Conservation (phyloP, 495 filamentous ascomycete genomes). For the Talaromyces borbonicus region DNA sequence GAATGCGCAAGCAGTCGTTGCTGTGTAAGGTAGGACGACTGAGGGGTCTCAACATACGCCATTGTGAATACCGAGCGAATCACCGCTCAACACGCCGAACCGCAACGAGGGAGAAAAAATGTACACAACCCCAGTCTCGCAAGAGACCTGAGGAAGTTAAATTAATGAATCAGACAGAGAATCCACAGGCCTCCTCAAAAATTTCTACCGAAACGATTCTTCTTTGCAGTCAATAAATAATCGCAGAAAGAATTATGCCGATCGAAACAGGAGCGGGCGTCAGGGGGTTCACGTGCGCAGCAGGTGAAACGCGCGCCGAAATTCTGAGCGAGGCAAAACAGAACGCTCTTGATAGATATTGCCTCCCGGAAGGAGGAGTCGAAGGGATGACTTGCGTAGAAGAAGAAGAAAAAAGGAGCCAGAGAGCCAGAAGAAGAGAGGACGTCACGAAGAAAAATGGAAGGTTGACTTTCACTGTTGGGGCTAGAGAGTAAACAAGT, state of each 20-base stretch:
- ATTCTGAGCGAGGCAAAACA: not conserved
- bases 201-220: not conserved
- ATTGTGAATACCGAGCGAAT: constrained; percentile 22
- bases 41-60: too few relatives aligned
- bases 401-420: too few relatives aligned
- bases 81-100: constrained; percentile 3
- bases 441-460: not conserved
- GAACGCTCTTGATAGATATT: not conserved
- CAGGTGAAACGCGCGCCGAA: constrained; percentile 5
- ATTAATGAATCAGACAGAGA: not conserved
- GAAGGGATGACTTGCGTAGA: too few relatives aligned
- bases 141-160: constrained; percentile 16
- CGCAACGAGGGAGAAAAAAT: constrained; percentile 5
- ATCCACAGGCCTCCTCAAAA: too few relatives aligned
- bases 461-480: not conserved
- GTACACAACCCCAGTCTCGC: constrained; percentile 17
- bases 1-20: not conserved
- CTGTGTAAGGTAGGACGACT: constrained; percentile 17
- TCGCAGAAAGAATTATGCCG: not conserved
- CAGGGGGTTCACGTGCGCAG: constrained; percentile 9
- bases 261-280: not conserved
- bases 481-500: constrained; percentile 6
- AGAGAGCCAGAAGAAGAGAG: too few relatives aligned
- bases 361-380: too few relatives aligned
- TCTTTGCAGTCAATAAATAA: not conserved